These are phyloP conservation scores for Musa schizocarpa DNA, from an alignment of 176 grass and related monocot genomes.

Conservation along the genomic window DNA sequence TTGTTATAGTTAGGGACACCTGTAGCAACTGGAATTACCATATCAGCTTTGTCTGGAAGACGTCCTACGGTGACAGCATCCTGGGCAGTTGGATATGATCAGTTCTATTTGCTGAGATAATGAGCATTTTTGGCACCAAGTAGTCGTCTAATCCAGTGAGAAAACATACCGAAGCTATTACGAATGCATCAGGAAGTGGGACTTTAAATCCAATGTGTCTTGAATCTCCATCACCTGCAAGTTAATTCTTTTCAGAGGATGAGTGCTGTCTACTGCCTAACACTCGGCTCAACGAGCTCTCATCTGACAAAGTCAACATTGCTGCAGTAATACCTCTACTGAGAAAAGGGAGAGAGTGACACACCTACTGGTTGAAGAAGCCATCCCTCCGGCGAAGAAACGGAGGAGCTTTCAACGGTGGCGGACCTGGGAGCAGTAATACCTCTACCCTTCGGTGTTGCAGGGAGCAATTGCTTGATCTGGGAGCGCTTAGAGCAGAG, in stretches of 20 bases:
- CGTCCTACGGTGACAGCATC: conserved; percentile 54
- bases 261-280: neutral
- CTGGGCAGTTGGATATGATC: conserved; percentile 13
- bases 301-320: neutral
- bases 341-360: neutral
- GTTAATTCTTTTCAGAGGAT: neutral
- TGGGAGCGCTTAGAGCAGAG: conserved; percentile 1
- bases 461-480: neutral
- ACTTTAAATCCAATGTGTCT: conserved; percentile 70
- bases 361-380: conserved; percentile 54
- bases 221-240: conserved; percentile 68
- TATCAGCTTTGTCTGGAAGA: conserved; percentile 47
- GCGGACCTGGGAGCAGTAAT: conserved; percentile 17
- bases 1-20: conserved; percentile 16
- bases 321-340: too few relatives aligned
- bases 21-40: conserved; percentile 70
- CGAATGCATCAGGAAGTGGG: conserved; percentile 46
- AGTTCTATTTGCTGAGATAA: neutral
- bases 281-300: neutral
- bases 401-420: neutral
- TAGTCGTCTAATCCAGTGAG: neutral
- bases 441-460: neutral
- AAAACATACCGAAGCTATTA: conserved; percentile 54
- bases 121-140: neutral
- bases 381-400: conserved; percentile 37